phyloP scores from a whole-genome alignment of 306 rosid genomes.

The Potentilla sterilis region DNA sequence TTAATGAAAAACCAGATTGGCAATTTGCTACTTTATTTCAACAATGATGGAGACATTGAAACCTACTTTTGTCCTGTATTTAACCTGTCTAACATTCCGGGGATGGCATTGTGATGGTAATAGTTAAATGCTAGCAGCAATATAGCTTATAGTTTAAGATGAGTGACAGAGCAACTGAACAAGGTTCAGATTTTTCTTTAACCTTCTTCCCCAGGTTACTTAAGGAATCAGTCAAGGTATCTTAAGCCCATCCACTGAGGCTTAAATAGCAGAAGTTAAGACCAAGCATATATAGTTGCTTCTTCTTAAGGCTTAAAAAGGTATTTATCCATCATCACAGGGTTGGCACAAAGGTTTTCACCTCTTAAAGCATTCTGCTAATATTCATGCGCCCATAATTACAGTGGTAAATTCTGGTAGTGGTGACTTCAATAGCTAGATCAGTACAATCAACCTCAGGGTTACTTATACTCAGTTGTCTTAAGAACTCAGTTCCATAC shows the following conservation, averaged over 20 bases:
- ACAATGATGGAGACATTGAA: neutral
- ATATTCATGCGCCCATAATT: neutral
- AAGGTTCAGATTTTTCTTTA: neutral
- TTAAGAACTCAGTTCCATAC: neutral
- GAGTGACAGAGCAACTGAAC: slow-evolving; percentile 10
- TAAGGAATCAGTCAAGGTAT: slow-evolving; percentile 10
- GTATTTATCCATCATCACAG: neutral
- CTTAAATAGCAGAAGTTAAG: neutral
- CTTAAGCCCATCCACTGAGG: slow-evolving; percentile 12
- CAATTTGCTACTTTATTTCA: slow-evolving; percentile 6
- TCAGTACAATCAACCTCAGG: slow-evolving; percentile 14
- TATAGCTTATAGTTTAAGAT: neutral
- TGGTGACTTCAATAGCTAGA: neutral
- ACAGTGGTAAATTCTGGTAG: neutral
- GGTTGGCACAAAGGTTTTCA: slow-evolving; percentile 1
- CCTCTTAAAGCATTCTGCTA: neutral
- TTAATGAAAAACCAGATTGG: neutral
- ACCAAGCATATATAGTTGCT: slow-evolving; percentile 18
- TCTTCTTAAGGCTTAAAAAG: slow-evolving; percentile 8
- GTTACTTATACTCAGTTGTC: neutral
- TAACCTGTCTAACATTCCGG: neutral
- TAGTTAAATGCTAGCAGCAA: neutral
- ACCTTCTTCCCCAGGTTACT: neutral
- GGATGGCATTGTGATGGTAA: neutral
- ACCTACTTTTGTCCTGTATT: neutral